phyloP scores from a whole-genome alignment of 768 basidiomycete genomes.

The Naematelia aurantialba region DNA sequence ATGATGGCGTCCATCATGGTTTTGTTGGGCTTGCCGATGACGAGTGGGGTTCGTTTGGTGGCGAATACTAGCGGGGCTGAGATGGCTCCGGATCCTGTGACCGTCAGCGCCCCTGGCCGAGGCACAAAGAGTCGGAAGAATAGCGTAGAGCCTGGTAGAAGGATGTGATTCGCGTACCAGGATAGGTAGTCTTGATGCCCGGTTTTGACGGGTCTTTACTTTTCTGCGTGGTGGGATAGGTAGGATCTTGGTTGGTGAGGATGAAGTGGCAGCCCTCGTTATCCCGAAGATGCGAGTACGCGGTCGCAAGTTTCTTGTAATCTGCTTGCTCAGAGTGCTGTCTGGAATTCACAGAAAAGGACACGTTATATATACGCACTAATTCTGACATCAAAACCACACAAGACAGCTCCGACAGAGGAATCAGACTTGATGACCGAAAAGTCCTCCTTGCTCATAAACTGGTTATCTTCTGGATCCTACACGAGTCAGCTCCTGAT shows the following conservation, averaged over 20 bases:
- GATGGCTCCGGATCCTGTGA: slow-evolving; percentile 63
- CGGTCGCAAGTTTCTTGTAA: slow-evolving; percentile 91
- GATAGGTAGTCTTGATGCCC: slow-evolving; percentile 58
- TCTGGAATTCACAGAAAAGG: slow-evolving; percentile 8
- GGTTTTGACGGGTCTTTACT: slow-evolving; percentile 23
- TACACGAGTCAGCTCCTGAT: slow-evolving; percentile 44
- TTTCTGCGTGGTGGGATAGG: slow-evolving; percentile 65
- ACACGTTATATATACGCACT: slow-evolving; percentile 49
- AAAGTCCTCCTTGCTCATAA: slow-evolving; percentile 70
- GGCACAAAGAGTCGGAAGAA: background rate
- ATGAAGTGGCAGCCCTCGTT: slow-evolving; percentile 78
- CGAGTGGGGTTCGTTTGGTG: slow-evolving; percentile 62
- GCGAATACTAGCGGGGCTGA: slow-evolving; percentile 76
- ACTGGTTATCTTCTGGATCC: slow-evolving; percentile 80
- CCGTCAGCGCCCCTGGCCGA: too few species aligned
- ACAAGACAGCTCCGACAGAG: slow-evolving; percentile 84
- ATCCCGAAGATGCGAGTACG: slow-evolving; percentile 80
- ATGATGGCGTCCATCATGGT: slow-evolving; percentile 93
- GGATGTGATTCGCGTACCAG: slow-evolving; percentile 56
- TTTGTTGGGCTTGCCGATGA: slow-evolving; percentile 84
- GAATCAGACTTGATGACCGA: slow-evolving; percentile 60
- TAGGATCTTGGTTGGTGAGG: slow-evolving; percentile 87
- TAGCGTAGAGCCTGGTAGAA: background rate
- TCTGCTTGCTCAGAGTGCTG: slow-evolving; percentile 44
- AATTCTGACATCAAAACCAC: slow-evolving; percentile 78